Evolutionary conservation across 2,329 filamentous ascomycete genomes (phyloP).

Genomic region (Fusarium pininemorale): DNA sequence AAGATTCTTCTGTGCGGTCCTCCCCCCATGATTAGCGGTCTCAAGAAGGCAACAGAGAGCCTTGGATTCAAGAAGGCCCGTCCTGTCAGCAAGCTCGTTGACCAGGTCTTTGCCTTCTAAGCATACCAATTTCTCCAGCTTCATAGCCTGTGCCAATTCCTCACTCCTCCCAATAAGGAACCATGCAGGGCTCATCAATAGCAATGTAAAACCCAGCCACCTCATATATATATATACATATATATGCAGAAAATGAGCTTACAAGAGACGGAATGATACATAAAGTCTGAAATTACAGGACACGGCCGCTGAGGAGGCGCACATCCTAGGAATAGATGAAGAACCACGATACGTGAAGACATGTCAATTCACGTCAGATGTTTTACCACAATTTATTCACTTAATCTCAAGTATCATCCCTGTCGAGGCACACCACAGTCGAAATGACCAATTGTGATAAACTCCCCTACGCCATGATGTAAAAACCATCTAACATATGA

Average conservation of each 20-base stretch:
- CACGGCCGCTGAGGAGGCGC: not conserved
- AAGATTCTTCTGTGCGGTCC: conserved; percentile 96
- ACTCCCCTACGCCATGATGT: conserved; percentile 19
- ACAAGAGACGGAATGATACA: conserved; percentile 10
- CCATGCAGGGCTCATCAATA: not conserved
- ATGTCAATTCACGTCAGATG: conserved; percentile 14
- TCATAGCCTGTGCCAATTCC: not conserved
- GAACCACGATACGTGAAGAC: conserved; percentile 4
- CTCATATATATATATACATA: not conserved
- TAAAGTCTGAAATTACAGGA: not conserved
- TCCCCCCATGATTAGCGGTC: conserved; percentile 93
- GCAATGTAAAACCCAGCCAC: conserved; percentile 7
- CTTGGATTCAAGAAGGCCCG: conserved; percentile 92
- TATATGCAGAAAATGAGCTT: conserved; percentile 22
- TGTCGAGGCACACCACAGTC: not conserved
- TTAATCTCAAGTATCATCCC: not conserved
- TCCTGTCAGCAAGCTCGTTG: conserved; percentile 96
- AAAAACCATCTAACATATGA: conserved; percentile 34
- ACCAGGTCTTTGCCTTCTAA: conserved; percentile 95
- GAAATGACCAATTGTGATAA: conserved; percentile 9
- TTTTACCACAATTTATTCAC: conserved; percentile 3
- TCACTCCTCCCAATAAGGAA: not conserved
- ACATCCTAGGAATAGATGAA: not conserved
- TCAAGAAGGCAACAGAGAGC: conserved; percentile 94
- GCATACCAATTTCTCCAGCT: not conserved